Percentiles rank a stretch among this genome's conserved stretches.
These are phyloP conservation scores for Boletellus sp. DNA, from an alignment of 768 basidiomycete species.

Conservation along the genomic window DNA sequence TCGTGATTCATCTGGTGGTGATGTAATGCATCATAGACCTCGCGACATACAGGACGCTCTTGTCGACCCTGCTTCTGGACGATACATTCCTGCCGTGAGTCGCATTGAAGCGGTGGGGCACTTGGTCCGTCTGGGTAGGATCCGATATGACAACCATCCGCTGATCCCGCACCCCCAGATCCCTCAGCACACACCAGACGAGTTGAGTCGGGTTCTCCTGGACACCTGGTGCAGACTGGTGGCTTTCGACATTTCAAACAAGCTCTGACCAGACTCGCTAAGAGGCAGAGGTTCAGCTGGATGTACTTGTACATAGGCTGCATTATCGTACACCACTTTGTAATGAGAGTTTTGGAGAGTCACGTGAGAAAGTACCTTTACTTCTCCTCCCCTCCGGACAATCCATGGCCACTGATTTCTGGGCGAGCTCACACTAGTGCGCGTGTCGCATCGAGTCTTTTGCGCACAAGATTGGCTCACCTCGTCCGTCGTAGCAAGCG, in stretches of 20 bases:
- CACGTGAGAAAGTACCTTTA: not conserved
- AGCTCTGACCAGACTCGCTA: conserved; percentile 11
- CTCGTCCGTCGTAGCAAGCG: conserved; percentile 58
- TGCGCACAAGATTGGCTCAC: conserved; percentile 13
- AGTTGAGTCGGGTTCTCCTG: conserved; percentile 25
- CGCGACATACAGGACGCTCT: conserved; percentile 31
- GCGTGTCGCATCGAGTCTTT: conserved; percentile 21
- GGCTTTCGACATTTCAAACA: conserved; percentile 2
- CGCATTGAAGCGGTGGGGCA: conserved; percentile 31
- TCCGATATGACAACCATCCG: not conserved
- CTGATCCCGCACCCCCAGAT: conserved; percentile 14
- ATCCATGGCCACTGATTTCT: conserved; percentile 85
- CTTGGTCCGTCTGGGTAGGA: conserved; percentile 21
- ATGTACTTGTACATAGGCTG: not conserved
- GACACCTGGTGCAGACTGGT: conserved; percentile 16
- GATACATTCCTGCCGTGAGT: conserved; percentile 21
- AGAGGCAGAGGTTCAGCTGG: not conserved
- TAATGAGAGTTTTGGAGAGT: not conserved
- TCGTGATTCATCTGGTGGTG: no score
- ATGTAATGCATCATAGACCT: conserved; percentile 21
- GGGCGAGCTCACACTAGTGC: conserved; percentile 88
- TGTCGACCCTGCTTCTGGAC: conserved; percentile 22
- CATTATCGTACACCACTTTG: not conserved
- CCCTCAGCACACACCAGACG: conserved; percentile 25
- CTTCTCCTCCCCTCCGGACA: not conserved